These are phyloP conservation scores for Amanita molliuscula DNA, from an alignment of 768 basidiomycete genomes.

Conservation along the genomic window DNA sequence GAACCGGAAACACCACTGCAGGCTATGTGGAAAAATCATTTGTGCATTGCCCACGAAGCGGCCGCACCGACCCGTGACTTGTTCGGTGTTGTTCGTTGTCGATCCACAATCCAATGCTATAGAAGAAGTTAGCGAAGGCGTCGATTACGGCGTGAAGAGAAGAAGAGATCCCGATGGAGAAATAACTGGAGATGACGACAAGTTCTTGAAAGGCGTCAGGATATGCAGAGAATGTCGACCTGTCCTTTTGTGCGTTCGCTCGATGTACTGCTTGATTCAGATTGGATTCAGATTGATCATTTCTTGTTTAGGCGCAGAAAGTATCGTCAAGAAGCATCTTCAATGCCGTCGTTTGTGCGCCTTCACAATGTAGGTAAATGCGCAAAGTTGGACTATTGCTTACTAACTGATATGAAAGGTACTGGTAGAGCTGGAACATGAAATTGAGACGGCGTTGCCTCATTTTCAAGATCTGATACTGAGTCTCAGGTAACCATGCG, in stretches of 20 bases:
- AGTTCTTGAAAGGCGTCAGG: conserved; percentile 82
- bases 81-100: conserved; percentile 80
- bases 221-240: conserved; percentile 81
- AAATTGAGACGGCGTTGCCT: conserved; percentile 83
- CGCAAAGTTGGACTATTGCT: not conserved
- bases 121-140: conserved; percentile 77
- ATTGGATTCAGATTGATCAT: conserved; percentile 7
- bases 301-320: conserved; percentile 56
- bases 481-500: conserved; percentile 44
- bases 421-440: conserved; percentile 68
- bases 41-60: conserved; percentile 79
- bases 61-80: conserved; percentile 54
- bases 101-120: conserved; percentile 68
- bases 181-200: conserved; percentile 48
- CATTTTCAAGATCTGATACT: conserved; percentile 82
- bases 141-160: conserved; percentile 71
- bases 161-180: conserved; percentile 19
- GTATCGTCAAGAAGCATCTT: conserved; percentile 52
- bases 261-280: not conserved
- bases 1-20: conserved; percentile 94
- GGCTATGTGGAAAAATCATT: conserved; percentile 85
- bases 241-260: conserved; percentile 55
- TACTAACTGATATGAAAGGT: conserved; percentile 27
- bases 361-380: conserved; percentile 52
- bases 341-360: conserved; percentile 51